Base-by-base conservation (phyloP, 805 yeast genomes). In the Kodamaea hsintzibuensis region DNA sequence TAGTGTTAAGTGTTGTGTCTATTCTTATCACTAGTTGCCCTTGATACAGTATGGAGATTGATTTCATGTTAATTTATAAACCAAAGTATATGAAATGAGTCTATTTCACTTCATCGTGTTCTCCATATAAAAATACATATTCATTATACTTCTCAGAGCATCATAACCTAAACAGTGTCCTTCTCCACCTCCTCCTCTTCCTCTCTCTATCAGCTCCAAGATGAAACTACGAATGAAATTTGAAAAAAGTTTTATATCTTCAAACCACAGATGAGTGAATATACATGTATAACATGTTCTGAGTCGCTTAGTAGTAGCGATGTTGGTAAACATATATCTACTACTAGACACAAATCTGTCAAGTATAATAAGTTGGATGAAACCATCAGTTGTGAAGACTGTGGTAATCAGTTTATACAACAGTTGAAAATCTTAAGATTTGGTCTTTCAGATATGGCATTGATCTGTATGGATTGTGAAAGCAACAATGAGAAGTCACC, bases 401-500 rank as follows among this genome's bases (percentile, higher is more conserved):
- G 88, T 64, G 73, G 72, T 17, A 81, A 82, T 59, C 59, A 73
- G 39, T 83, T 82, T 59, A 73, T 84, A 47, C 86, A 82, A 64
- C 79, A 77, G 60, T 68, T 83, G 51, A 75, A 71, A 49, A 71
- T 83, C 45, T 69, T 80, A 7, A 64, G 87, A 39, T 80, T 74
- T 62, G 87, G 84, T 1, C 81, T 84, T 27, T 74, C 79, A 14
- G 86, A 82, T 59, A 78, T 83, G 76, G 65, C 76, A 0, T 64
- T 82, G 55, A 63, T 81, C 17, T 83, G 88, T 61, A 70, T 68
- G 33, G 47, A 55, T 3, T 83, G 88, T 62, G 76, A 72, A 27
- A 39, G 45, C 37, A 52, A 49, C 16, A 46, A 39, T n/a, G 82
- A 76, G 12, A 74, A 71, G 47, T 79, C 85, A 0, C 70, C 80